Conservation (phyloP, 2,329 filamentous ascomycete species). For the Bipolaris sorokiniana region DNA sequence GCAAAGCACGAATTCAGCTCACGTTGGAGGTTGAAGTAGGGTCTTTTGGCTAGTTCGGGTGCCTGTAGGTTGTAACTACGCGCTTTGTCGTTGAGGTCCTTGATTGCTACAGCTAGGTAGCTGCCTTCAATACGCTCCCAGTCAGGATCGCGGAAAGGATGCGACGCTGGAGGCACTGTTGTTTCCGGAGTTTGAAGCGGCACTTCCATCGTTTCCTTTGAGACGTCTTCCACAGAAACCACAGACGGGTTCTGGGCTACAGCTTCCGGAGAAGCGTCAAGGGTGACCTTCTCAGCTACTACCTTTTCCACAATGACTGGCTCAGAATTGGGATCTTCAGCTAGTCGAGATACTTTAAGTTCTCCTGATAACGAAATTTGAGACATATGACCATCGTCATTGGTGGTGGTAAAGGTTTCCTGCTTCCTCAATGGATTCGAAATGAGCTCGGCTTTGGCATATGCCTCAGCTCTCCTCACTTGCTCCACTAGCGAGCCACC, state of each 20-base stretch:
- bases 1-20: conserved; percentile 83
- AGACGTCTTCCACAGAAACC: conserved; percentile 5
- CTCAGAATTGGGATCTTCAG: conserved; percentile 8
- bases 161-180: conserved; percentile 47
- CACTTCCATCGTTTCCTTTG: conserved; percentile 25
- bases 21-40: conserved; percentile 83
- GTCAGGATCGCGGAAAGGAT: conserved; percentile 76
- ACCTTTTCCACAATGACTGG: conserved; percentile 39
- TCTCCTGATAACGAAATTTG: conserved; percentile 56
- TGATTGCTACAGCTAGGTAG: conserved; percentile 78
- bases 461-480: conserved; percentile 71
- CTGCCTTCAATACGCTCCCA: conserved; percentile 76
- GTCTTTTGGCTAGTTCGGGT: conserved; percentile 88
- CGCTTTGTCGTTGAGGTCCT: conserved; percentile 77
- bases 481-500: conserved; percentile 79
- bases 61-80: conserved; percentile 95
- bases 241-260: neutral
- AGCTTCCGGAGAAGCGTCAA: conserved; percentile 18
- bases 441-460: conserved; percentile 74
- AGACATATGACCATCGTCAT: conserved; percentile 54
- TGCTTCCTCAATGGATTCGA: conserved; percentile 63
- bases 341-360: conserved; percentile 41
- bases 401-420: conserved; percentile 54
- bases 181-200: conserved; percentile 11
- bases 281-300: conserved; percentile 26